A percentile compares a stretch with the other conserved stretches of the same genome.
Evolutionary conservation across 345 rosid species (phyloP).

Genomic region (Salix arbutifolia): DNA sequence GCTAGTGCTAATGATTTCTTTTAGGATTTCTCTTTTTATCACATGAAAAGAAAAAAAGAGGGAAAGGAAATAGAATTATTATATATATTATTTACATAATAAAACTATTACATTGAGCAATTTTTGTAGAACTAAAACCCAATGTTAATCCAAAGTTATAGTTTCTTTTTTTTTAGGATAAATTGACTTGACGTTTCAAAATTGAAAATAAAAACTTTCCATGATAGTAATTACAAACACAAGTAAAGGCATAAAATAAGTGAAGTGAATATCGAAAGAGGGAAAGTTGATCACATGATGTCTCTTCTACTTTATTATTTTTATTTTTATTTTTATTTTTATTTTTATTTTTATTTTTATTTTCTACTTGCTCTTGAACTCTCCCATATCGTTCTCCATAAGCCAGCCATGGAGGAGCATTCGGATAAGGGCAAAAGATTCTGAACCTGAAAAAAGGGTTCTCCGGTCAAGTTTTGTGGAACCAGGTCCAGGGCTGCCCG

Average conservation of each 20-base stretch:
- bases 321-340: too few relatives aligned
- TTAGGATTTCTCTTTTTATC: too few relatives aligned
- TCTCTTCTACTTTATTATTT: not conserved
- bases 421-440: not conserved
- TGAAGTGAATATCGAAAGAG: not conserved
- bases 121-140: too few relatives aligned
- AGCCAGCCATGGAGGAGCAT: not conserved
- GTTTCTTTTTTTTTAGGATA: not conserved
- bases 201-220: not conserved
- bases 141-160: too few relatives aligned
- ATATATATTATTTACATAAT: too few relatives aligned
- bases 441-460: not conserved
- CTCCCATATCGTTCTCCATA: not conserved
- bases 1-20: not conserved
- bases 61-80: not conserved
- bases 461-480: not conserved
- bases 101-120: not conserved
- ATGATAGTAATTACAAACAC: not conserved
- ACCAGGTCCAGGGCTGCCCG: slow-evolving; percentile 6
- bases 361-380: not conserved
- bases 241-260: not conserved
- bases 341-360: not conserved
- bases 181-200: not conserved
- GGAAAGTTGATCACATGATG: not conserved
- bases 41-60: not conserved